Percentiles rank a stretch among this genome's conserved stretches.
These are phyloP conservation scores for Fusarium staphyleae DNA, from an alignment of 2,329 filamentous ascomycete species.

Conservation along the genomic window DNA sequence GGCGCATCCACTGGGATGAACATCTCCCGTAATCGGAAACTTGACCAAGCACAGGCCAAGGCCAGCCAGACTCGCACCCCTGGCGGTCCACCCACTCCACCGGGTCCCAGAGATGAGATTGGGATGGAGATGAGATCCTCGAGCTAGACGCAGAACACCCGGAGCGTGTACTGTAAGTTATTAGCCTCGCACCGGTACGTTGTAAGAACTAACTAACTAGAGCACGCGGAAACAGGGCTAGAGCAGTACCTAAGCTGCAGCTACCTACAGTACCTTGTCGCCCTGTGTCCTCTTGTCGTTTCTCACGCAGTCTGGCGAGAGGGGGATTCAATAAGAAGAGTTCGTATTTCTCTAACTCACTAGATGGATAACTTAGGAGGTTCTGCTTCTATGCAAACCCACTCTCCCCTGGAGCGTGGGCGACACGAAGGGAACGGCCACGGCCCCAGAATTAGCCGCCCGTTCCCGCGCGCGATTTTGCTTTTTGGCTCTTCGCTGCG, in stretches of 20 bases:
- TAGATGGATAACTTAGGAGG: too few relatives aligned
- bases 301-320: too few relatives aligned
- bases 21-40: neutral
- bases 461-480: constrained; percentile 23
- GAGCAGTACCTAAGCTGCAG: neutral
- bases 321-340: too few relatives aligned
- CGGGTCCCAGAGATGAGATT: constrained; percentile 6
- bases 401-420: neutral
- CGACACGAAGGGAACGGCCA: constrained; percentile 22
- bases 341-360: too few relatives aligned
- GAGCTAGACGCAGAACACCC: constrained; percentile 23
- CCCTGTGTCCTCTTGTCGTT: too few relatives aligned
- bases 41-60: neutral
- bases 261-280: too few relatives aligned
- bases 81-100: constrained; percentile 19
- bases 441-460: neutral
- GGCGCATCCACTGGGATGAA: neutral
- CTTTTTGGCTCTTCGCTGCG: constrained; percentile 11
- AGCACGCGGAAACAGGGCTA: constrained; percentile 12
- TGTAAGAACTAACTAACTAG: too few relatives aligned
- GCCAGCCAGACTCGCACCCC: neutral
- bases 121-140: constrained; percentile 32
- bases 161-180: constrained; percentile 5
- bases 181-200: neutral
- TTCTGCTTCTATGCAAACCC: neutral